Conservation (phyloP, 805 yeast species). For the Candida silvicultrix region DNA sequence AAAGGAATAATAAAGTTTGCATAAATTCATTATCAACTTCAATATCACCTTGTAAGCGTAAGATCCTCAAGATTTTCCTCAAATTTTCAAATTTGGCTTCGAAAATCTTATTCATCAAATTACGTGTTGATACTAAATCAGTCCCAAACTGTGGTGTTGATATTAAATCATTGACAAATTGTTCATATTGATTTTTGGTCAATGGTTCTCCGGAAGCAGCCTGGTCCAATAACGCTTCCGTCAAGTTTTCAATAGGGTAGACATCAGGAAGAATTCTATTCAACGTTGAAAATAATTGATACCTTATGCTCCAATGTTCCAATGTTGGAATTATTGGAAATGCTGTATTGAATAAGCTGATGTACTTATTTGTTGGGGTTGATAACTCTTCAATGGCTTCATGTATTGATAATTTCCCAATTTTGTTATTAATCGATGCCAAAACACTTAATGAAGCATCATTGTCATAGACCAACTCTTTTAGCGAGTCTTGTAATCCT, state of each 20-base stretch:
- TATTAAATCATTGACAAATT: slow-evolving; percentile 3
- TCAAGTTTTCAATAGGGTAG: slow-evolving; percentile 3
- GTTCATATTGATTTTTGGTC: slow-evolving; percentile 5
- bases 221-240: slow-evolving; percentile 8
- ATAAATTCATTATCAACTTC: not conserved
- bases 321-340: slow-evolving; percentile 16
- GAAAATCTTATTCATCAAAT: slow-evolving; percentile 1
- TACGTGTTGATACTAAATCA: not conserved
- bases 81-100: slow-evolving; percentile 6
- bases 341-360: slow-evolving; percentile 1
- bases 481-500: slow-evolving; percentile 1
- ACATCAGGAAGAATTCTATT: slow-evolving; percentile 8
- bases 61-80: slow-evolving; percentile 6
- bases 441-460: slow-evolving; percentile 5
- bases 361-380: not conserved
- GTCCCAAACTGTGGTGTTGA: not conserved
- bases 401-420: slow-evolving; percentile 2
- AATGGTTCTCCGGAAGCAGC: slow-evolving; percentile 13
- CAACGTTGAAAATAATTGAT: slow-evolving; percentile 7
- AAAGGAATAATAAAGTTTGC: not conserved
- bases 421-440: slow-evolving; percentile 1
- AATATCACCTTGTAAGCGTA: not conserved
- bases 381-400: not conserved
- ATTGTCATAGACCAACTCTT: slow-evolving; percentile 2
- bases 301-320: slow-evolving; percentile 11